Evolutionary conservation across 2,329 filamentous ascomycete genomes (phyloP), one percentile per base, ranked within the genome.

Genomic region (Colletotrichum costaricense): DNA sequence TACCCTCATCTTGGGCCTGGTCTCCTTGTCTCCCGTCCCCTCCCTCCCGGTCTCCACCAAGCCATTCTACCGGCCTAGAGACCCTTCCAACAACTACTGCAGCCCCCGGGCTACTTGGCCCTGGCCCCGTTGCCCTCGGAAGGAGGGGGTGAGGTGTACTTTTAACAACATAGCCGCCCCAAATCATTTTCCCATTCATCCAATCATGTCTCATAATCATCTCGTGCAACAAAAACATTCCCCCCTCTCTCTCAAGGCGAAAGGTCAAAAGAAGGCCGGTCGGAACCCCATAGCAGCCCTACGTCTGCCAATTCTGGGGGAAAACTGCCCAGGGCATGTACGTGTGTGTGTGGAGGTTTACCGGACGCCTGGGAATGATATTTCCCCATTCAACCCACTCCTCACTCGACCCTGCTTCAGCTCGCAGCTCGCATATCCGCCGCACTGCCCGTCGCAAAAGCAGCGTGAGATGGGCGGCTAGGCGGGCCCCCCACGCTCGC

Each of bases 181-280:
- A 77, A 81, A 79, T 79, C 78, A 75, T 79, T 79, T 79, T 75
- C 77, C 77, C 66, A 67, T 72, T 79, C 78, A 77, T 84, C 88
- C 88, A 90, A 89, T 90, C 87, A 89, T 86, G 83, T 84, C 77
- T 85, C 86, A 82, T 88, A 82, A 83, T 77, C 24, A 55, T 79
- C 56, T 84, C 83, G 81, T 87, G 81, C 84, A 85, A 85, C 80
- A 82, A 77, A 82, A 77, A 64, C 79, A 80, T 78, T 81, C 80
- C 38, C 38, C 35, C 5, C 14, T 38, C 38, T 19, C 38, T 42
- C 38, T 73, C 72, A 33, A 24, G 52, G 33, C 14, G 8, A 49
- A 59, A 58, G 49, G 9, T 65, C 22, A 28, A 26, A 26, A 63
- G 28, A 24, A 62, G 54, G 22, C 12, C 30, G 58, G 26, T 19